Conservation (phyloP, 345 rosid genomes). For the Turnera subulata region DNA sequence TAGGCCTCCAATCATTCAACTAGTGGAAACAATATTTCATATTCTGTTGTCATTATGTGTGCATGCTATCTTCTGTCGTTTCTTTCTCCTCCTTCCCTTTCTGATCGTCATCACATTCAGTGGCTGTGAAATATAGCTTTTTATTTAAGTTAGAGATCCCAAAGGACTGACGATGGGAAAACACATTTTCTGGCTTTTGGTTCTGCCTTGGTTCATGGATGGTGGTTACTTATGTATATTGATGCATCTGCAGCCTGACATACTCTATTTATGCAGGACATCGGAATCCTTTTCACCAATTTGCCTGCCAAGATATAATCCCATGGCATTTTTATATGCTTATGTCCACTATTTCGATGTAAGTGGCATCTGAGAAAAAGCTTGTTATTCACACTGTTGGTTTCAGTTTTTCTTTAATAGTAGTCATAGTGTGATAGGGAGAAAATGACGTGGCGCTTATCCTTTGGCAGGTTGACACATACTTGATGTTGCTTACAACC, state of each 20-base stretch:
- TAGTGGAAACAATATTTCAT: no score
- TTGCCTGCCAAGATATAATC: constrained; percentile 96
- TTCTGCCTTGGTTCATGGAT: background rate
- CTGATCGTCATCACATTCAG: no score
- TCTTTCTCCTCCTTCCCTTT: no score
- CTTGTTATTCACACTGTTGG: no score
- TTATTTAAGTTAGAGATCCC: no score
- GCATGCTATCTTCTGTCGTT: no score
- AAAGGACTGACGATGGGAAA: no score
- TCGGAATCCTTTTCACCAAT: constrained; percentile 98
- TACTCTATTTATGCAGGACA: constrained; percentile 55
- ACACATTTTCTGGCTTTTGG: background rate
- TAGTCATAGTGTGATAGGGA: constrained; percentile 5
- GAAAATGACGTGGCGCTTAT: constrained; percentile 15
- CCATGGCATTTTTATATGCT: constrained; percentile 90
- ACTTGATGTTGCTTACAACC: constrained; percentile 86
- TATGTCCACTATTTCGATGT: constrained; percentile 94
- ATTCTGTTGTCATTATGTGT: no score
- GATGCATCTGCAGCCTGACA: constrained; percentile 6
- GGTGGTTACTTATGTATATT: background rate
- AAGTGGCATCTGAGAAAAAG: no score
- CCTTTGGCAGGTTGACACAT: constrained; percentile 75
- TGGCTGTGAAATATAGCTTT: no score
- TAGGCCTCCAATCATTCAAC: no score
- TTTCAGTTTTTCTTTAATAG: constrained; percentile 1